Conservation (phyloP, 495 filamentous ascomycete genomes). For the Usnea hakonensis region DNA sequence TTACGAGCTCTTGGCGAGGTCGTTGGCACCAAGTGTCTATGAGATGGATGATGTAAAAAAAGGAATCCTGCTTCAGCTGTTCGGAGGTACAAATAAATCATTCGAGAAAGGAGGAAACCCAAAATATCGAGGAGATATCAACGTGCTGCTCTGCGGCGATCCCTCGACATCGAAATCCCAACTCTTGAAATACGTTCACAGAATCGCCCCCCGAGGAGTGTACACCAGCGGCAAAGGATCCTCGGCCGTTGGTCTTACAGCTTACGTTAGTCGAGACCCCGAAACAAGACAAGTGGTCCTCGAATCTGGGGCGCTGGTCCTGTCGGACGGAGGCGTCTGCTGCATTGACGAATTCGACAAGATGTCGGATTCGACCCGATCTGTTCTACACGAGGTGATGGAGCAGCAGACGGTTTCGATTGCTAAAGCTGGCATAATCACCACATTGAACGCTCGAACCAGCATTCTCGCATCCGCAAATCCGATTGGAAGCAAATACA, state of each 20-base stretch:
- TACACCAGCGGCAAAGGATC: constrained; percentile 98
- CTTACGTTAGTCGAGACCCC: constrained; percentile 91
- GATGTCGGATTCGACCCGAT: constrained; percentile 93
- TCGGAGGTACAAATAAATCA: constrained; percentile 97
- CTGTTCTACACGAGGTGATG: constrained; percentile 98
- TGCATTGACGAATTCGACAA: constrained; percentile 99
- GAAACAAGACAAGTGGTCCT: constrained; percentile 93
- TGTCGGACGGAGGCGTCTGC: constrained; percentile 94
- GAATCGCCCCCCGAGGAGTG: constrained; percentile 92
- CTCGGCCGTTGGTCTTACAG: constrained; percentile 95
- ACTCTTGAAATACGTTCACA: constrained; percentile 86
- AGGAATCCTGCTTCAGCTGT: constrained; percentile 89
- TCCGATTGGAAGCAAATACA: constrained; percentile 95
- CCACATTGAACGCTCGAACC: constrained; percentile 89
- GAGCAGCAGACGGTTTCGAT: constrained; percentile 99
- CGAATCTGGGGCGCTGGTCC: constrained; percentile 88
- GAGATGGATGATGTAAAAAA: constrained; percentile 99
- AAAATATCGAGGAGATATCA: constrained; percentile 94
- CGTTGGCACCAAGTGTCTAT: constrained; percentile 88
- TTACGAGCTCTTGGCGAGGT: constrained; percentile 88
- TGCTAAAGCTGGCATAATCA: constrained; percentile 98
- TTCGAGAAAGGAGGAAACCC: constrained; percentile 96
- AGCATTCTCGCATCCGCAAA: constrained; percentile 94
- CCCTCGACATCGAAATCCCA: constrained; percentile 96
- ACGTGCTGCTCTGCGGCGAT: constrained; percentile 91